Evolutionary conservation across 2,329 filamentous ascomycete genomes (phyloP).

Genomic region (Exserohilum turcica): DNA sequence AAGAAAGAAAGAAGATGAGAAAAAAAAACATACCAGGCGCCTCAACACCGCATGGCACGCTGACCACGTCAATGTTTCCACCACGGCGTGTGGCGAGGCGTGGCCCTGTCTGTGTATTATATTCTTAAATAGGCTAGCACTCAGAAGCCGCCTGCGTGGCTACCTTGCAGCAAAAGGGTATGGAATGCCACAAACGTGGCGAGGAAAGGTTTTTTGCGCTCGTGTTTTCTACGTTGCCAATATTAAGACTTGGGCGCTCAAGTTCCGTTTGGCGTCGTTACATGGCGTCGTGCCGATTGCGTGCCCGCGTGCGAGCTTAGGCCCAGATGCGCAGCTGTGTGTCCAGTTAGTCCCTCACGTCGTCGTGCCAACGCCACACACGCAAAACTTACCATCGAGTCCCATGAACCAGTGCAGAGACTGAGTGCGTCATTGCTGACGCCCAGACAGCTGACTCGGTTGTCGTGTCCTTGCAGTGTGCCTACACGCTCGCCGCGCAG

Average conservation of each 20-base stretch:
- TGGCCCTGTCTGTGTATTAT: constrained; percentile 42
- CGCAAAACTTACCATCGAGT: constrained; percentile 82
- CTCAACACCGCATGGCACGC: constrained; percentile 37
- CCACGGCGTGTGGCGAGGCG: constrained; percentile 12
- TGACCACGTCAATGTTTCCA: constrained; percentile 33
- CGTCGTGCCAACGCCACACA: background rate
- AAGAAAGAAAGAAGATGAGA: background rate
- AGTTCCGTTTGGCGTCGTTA: constrained; percentile 42
- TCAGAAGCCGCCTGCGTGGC: constrained; percentile 26
- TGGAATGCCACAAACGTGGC: constrained; percentile 33
- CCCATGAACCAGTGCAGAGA: constrained; percentile 99
- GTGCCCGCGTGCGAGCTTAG: constrained; percentile 39
- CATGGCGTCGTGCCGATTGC: constrained; percentile 33
- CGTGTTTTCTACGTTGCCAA: constrained; percentile 32
- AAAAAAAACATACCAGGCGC: constrained; percentile 40
- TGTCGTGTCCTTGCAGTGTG: constrained; percentile 95
- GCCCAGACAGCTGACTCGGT: constrained; percentile 96
- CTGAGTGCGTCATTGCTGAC: constrained; percentile 99
- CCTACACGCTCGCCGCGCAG: constrained; percentile 96
- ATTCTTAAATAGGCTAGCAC: constrained; percentile 28
- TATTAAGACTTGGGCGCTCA: constrained; percentile 35
- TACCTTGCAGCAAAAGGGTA: constrained; percentile 32
- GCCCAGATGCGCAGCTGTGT: constrained; percentile 60
- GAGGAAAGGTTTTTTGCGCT: constrained; percentile 28
- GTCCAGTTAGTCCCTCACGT: constrained; percentile 27